Conservation (phyloP, 768 basidiomycete species). For the Russula sp. region DNA sequence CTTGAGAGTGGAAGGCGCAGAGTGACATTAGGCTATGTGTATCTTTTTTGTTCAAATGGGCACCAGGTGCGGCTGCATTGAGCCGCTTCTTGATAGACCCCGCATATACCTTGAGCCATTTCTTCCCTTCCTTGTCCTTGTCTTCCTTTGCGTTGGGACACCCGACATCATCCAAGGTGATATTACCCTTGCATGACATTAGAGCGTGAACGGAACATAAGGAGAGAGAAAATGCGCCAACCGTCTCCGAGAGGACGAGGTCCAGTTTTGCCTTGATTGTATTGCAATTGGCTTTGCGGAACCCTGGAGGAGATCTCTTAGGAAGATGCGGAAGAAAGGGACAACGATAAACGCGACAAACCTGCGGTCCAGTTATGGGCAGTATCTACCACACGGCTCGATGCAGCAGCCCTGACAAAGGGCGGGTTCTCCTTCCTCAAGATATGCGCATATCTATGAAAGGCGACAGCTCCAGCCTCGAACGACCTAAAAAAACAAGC, state of each 20-base stretch:
- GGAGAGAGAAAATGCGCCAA: slow-evolving; percentile 34
- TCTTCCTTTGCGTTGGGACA: slow-evolving; percentile 58
- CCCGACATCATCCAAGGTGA: slow-evolving; percentile 64
- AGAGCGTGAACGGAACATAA: background rate
- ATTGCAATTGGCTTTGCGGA: slow-evolving; percentile 51
- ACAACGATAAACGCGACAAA: slow-evolving; percentile 31
- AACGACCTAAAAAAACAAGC: slow-evolving; percentile 41
- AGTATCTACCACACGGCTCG: slow-evolving; percentile 59
- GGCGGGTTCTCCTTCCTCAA: slow-evolving; percentile 47
- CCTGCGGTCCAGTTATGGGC: slow-evolving; percentile 71
- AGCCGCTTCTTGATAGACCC: slow-evolving; percentile 56
- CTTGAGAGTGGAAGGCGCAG: slow-evolving; percentile 78
- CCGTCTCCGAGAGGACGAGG: slow-evolving; percentile 57
- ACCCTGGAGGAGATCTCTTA: slow-evolving; percentile 44
- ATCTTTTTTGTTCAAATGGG: slow-evolving; percentile 54
- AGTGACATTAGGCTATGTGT: slow-evolving; percentile 61
- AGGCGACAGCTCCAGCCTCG: slow-evolving; percentile 52
- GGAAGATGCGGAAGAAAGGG: background rate
- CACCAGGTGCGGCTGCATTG: slow-evolving; percentile 59
- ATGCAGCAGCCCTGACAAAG: slow-evolving; percentile 51
- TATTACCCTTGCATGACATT: slow-evolving; percentile 41
- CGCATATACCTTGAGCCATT: slow-evolving; percentile 59
- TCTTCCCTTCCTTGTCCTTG: slow-evolving; percentile 41
- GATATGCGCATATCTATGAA: slow-evolving; percentile 52
- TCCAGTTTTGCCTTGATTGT: slow-evolving; percentile 48